Conservation (phyloP, 768 basidiomycete genomes). For the Suillus americanus region DNA sequence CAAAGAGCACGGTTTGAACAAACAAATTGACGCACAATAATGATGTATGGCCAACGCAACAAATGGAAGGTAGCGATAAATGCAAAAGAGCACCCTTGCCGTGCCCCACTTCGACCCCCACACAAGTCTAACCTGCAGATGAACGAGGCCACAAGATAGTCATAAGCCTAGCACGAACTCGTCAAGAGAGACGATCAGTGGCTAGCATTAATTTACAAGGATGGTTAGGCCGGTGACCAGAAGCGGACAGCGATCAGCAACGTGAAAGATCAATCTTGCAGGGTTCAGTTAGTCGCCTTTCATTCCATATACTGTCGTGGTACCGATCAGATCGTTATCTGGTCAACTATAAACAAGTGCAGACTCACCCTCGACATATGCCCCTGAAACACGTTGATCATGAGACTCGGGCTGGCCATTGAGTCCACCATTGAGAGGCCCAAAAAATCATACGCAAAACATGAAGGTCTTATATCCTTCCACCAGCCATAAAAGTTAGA, state of each 20-base stretch:
- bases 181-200: background rate
- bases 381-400: background rate
- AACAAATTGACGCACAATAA: too few species aligned
- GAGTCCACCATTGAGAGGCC: background rate
- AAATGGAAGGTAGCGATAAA: conserved; percentile 6
- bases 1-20: background rate
- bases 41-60: too few species aligned
- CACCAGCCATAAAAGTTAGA: background rate
- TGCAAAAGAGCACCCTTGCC: conserved; percentile 3
- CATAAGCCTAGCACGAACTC: conserved; percentile 1
- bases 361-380: conserved; percentile 1
- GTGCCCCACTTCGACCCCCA: conserved; percentile 5
- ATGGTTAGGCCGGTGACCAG: background rate
- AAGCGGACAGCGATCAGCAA: background rate
- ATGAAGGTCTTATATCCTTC: background rate
- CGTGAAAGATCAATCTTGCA: background rate
- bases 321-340: background rate
- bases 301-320: conserved; percentile 1
- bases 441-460: background rate
- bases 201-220: background rate
- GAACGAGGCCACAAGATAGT: background rate
- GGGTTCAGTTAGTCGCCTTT: conserved; percentile 1
- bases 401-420: background rate
- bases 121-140: conserved; percentile 5
- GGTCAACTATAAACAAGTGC: background rate